Percentiles rank a stretch among this genome's conserved stretches.
Conservation (phyloP, 1,284 basidiomycete genomes). For the Cutaneotrichosporon cavernicola region DNA sequence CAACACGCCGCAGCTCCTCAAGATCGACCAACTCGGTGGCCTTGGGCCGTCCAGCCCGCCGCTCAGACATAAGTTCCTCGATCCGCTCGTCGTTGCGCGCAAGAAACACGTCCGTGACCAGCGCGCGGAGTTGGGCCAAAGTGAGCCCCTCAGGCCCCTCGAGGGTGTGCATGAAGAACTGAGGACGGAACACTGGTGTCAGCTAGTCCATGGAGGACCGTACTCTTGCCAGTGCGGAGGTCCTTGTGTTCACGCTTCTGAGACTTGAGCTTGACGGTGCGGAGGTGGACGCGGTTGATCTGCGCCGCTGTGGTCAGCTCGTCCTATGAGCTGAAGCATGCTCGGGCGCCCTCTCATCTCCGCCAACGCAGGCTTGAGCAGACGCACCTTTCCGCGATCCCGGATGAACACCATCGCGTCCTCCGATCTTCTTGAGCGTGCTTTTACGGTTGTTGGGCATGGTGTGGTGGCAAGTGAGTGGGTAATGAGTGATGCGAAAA, state of each 20-base stretch:
- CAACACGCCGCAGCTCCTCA: conserved; percentile 68
- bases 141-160: conserved; percentile 61
- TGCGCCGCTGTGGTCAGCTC: conserved; percentile 61
- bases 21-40: conserved; percentile 67
- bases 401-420: conserved; percentile 51
- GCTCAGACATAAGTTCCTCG: conserved; percentile 61
- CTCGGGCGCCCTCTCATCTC: too few species aligned
- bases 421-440: conserved; percentile 53
- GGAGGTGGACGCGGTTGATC: conserved; percentile 66
- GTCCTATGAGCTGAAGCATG: not conserved
- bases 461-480: conserved; percentile 13
- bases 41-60: conserved; percentile 76
- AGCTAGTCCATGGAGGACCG: not conserved
- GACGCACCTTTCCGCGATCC: conserved; percentile 50
- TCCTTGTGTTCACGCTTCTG: conserved; percentile 60
- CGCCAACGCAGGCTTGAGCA: not conserved
- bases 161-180: conserved; percentile 75
- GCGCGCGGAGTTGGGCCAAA: conserved; percentile 65
- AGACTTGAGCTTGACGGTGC: conserved; percentile 65
- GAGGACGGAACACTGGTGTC: conserved; percentile 64
- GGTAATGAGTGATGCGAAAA: not conserved
- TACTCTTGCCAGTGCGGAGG: conserved; percentile 34
- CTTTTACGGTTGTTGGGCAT: conserved; percentile 50
- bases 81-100: conserved; percentile 69
- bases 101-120: conserved; percentile 71